phyloP scores from a whole-genome alignment of 2,329 filamentous ascomycete genomes.

The Xylaria sp. region DNA sequence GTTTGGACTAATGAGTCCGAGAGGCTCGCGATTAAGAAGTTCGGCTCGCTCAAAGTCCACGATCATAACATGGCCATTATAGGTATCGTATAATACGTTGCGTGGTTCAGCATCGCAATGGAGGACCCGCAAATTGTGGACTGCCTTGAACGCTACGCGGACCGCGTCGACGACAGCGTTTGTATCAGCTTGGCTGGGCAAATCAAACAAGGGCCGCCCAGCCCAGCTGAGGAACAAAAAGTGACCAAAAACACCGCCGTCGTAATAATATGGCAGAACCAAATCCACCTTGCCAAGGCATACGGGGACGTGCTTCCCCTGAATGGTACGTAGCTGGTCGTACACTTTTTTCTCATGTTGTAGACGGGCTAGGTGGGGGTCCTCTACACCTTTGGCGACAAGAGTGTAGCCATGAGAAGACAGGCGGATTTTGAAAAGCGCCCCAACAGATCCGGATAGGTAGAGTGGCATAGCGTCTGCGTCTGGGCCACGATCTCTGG shows the following conservation, averaged over 20 bases:
- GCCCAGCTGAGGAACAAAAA: constrained; percentile 53
- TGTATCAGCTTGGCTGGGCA: constrained; percentile 27
- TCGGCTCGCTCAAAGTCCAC: constrained; percentile 50
- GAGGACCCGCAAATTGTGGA: constrained; percentile 43
- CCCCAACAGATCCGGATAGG: constrained; percentile 47
- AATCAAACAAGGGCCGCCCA: constrained; percentile 43
- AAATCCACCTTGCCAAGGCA: constrained; percentile 51
- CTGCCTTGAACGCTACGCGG: constrained; percentile 17
- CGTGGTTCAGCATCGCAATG: constrained; percentile 47
- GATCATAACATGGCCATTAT: constrained; percentile 45
- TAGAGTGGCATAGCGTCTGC: constrained; percentile 49
- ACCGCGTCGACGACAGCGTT: constrained; percentile 33
- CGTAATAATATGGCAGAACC: constrained; percentile 48
- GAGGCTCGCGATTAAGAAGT: constrained; percentile 40
- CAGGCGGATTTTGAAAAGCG: constrained; percentile 54
- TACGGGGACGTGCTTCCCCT: constrained; percentile 52
- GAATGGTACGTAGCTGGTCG: constrained; percentile 44
- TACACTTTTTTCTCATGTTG: constrained; percentile 51
- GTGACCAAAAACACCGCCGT: constrained; percentile 47
- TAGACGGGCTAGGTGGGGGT: constrained; percentile 38
- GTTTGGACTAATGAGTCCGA: constrained; percentile 41
- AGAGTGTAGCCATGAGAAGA: constrained; percentile 53
- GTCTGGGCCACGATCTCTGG: constrained; percentile 47
- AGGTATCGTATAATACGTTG: constrained; percentile 50
- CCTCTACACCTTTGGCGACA: constrained; percentile 55